Evolutionary conservation across 768 basidiomycete species (phyloP).

Genomic region (Paxillus rubicundulus): DNA sequence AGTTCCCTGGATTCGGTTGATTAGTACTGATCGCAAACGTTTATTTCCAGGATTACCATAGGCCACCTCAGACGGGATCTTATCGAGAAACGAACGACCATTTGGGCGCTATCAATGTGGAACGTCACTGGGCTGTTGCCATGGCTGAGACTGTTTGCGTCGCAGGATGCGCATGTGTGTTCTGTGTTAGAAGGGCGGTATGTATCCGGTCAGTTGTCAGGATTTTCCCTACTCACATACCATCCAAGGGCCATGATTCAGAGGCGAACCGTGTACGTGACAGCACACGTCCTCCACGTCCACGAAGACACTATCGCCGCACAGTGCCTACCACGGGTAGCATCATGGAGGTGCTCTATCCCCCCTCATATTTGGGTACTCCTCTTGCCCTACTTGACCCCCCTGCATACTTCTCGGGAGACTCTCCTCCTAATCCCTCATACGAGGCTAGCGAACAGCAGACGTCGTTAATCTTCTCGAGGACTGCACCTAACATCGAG

Average conservation of each 20-base stretch:
- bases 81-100: not conserved
- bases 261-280: not conserved
- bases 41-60: not conserved
- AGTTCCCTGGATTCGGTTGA: not conserved
- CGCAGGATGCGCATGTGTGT: conserved; percentile 6
- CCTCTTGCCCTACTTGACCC: conserved; percentile 12
- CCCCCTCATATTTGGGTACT: conserved; percentile 16
- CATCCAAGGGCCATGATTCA: conserved; percentile 6
- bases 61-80: not conserved
- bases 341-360: conserved; percentile 28
- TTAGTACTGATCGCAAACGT: not conserved
- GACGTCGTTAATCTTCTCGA: not conserved
- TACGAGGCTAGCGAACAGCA: not conserved
- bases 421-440: not conserved
- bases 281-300: not conserved
- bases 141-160: conserved; percentile 8
- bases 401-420: conserved; percentile 17
- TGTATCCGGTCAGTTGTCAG: not conserved
- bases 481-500: not conserved
- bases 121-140: conserved; percentile 9
- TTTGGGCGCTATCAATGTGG: not conserved
- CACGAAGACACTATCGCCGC: not conserved
- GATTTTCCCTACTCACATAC: conserved; percentile 5
- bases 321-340: conserved; percentile 20
- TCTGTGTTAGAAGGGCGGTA: conserved; percentile 7